Base-by-base conservation (phyloP, 495 filamentous ascomycete genomes). In the Hypoxylon trugodes region DNA sequence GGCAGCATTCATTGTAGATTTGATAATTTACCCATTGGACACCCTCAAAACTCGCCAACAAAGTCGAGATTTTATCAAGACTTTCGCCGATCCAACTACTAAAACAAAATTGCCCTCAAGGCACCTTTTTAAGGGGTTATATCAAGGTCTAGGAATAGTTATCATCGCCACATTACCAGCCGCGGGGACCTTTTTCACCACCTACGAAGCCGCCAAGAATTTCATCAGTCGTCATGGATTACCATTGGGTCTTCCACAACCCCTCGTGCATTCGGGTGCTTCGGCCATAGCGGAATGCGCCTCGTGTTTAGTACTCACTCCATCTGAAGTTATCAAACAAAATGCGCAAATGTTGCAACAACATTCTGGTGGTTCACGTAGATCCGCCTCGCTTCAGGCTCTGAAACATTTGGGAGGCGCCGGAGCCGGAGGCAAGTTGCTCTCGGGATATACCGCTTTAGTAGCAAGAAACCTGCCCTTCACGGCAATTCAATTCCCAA, bases 281-380 rank as follows among this genome's bases (percentile, higher is more conserved):
- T 95, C 91, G 10, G 87, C 85, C 4, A 73, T 82, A 19, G 93
- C 85, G 0, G 93, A 96, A 70, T 81, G 90, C 51, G 89, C 92
- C 2, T 91, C 91, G 4, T 96, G 93, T 69, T 76, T 88, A 22
- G 89, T 97, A 46, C 83, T 96, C 35, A 94, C 93, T 0, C 93
- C 93, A 0, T 90, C 92, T 32, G 93, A 97, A 72, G 91, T 96
- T 6, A 80, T 96, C 32, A 97, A 97, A 76, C 93, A 96, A 65
- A 96, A 96, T 74, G 91, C 93, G 2, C 93, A 97, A 73, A 88
- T 96, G 68, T 62, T 81, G 10, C 76, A 68, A 25, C 59, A 55
- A 19, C 69, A 63, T 7, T 50, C 68, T 8, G 49, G 47, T 22
- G 22, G 24, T 52, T 16, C 35, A 33, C 36, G 37, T 6, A 43